These are phyloP conservation scores for Bruguiera hainesii DNA, from an alignment of 441 rosid species.

Conservation along the genomic window DNA sequence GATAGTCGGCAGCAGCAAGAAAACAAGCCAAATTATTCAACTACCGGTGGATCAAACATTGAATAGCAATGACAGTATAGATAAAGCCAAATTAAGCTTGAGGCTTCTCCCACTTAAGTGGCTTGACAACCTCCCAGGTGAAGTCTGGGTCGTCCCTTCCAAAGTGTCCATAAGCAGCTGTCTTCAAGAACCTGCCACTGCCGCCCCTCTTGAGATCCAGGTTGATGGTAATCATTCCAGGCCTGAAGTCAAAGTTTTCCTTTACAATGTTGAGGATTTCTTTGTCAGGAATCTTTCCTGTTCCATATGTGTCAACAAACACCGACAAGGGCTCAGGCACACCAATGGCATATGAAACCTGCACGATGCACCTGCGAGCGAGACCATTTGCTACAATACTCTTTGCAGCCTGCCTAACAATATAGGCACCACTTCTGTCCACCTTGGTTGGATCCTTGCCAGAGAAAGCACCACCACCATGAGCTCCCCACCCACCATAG, in stretches of 20 bases:
- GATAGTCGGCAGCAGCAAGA: slow-evolving; percentile 19
- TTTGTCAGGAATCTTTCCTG: slow-evolving; percentile 72
- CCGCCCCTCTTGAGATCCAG: slow-evolving; percentile 50
- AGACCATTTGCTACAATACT: slow-evolving; percentile 73
- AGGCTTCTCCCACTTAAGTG: slow-evolving; percentile 40
- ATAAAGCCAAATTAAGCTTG: slow-evolving; percentile 22
- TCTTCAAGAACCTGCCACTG: slow-evolving; percentile 40
- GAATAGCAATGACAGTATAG: slow-evolving; percentile 13
- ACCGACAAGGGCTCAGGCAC: slow-evolving; percentile 77
- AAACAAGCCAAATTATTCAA: slow-evolving; percentile 30
- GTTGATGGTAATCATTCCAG: slow-evolving; percentile 44
- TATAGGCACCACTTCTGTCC: slow-evolving; percentile 65
- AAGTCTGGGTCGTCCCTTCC: slow-evolving; percentile 43
- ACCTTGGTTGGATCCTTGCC: slow-evolving; percentile 73
- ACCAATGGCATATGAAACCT: slow-evolving; percentile 74
- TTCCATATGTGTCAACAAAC: slow-evolving; percentile 57
- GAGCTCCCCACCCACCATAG: slow-evolving; percentile 74
- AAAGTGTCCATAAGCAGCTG: slow-evolving; percentile 45
- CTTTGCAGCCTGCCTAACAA: slow-evolving; percentile 76
- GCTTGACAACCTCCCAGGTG: slow-evolving; percentile 47
- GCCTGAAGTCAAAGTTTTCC: slow-evolving; percentile 44
- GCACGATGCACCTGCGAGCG: slow-evolving; percentile 71
- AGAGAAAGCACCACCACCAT: slow-evolving; percentile 65
- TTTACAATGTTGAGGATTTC: slow-evolving; percentile 66
- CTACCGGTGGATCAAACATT: slow-evolving; percentile 23